phyloP scores from a whole-genome alignment of 306 rosid genomes.

The Prunus fruticosa region DNA sequence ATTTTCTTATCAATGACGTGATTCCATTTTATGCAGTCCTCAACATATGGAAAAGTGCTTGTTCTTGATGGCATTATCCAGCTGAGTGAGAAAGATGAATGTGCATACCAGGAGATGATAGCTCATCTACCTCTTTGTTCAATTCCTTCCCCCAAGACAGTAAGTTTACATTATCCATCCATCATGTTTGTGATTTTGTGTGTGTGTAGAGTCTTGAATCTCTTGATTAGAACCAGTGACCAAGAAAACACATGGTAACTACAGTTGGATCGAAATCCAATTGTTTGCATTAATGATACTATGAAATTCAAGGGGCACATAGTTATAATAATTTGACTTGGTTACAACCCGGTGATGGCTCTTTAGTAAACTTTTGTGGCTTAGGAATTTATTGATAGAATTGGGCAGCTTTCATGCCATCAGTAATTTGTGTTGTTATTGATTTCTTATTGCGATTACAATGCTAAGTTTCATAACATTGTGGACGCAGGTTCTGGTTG shows the following conservation, averaged over 20 bases:
- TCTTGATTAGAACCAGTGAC: neutral
- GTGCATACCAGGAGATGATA: conserved; percentile 99
- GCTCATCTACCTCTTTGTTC: conserved; percentile 98
- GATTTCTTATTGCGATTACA: neutral
- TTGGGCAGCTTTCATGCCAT: neutral
- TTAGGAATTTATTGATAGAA: neutral
- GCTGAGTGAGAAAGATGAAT: conserved; percentile 95
- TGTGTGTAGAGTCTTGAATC: neutral
- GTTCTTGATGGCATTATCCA: conserved; percentile 98
- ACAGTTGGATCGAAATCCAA: neutral
- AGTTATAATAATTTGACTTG: neutral
- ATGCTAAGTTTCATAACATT: conserved; percentile 5
- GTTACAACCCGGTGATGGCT: neutral
- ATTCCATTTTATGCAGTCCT: conserved; percentile 53
- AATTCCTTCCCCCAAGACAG: conserved; percentile 73
- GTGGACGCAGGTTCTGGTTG: conserved; percentile 76
- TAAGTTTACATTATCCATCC: conserved; percentile 30
- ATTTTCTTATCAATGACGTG: conserved; percentile 15
- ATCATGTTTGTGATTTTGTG: neutral
- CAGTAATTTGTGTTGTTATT: neutral
- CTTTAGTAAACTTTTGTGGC: neutral
- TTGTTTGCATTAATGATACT: neutral
- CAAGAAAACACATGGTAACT: neutral
- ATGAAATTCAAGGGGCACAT: neutral
- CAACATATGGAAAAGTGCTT: conserved; percentile 84